Base-by-base conservation (phyloP, 352 stramenopile genomes). In the Phytophthora kernoviae region DNA sequence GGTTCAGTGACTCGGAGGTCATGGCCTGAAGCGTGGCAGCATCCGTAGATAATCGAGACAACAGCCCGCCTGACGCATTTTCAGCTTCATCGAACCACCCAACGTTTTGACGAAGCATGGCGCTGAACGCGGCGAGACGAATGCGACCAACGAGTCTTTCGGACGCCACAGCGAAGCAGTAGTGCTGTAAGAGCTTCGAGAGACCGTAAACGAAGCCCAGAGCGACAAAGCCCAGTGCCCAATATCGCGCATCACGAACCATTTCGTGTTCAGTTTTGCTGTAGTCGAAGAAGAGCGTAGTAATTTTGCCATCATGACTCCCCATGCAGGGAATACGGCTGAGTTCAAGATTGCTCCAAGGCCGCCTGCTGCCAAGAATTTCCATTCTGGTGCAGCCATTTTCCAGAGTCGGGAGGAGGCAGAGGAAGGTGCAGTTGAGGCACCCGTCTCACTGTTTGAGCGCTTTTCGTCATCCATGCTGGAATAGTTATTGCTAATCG, bases 11-110 rank as follows among this genome's bases (percentile, higher is more conserved):
- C 9, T 79, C 65, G 0, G 68, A 58, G 0, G 68, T 79, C 53
- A 82, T 70, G 11, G 68, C 60, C 51, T 88, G 79, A 21, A 93
- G 61, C 7, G 79, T 74, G 2, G 77, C 72, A 10, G 81, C 62
- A 53, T 93, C 84, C 0, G 68, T 87, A 10, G 80, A 65, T 17
- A 93, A 53, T 0, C 80, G 71, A n/a, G 72, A 59, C 0, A 81
- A 60, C 18, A 93, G 62, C 12, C 73, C 77, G 12, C 84, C 84
- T 1, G 80, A 78, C 10, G 78, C 60, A 47, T 91, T 85, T 17
- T 81, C 47, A 12, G 80, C 52, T 12, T 62, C 18, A 53, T 94
- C 81, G 66, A 92, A 92, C 73, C 79, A 94, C 5, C 65, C 81
- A 17, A 90, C 48, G 40, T 94, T 76, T 61, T 91, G 81, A 17